Evolutionary conservation across 2,329 filamentous ascomycete genomes (phyloP).

Genomic region (Xylariaceae sp.): DNA sequence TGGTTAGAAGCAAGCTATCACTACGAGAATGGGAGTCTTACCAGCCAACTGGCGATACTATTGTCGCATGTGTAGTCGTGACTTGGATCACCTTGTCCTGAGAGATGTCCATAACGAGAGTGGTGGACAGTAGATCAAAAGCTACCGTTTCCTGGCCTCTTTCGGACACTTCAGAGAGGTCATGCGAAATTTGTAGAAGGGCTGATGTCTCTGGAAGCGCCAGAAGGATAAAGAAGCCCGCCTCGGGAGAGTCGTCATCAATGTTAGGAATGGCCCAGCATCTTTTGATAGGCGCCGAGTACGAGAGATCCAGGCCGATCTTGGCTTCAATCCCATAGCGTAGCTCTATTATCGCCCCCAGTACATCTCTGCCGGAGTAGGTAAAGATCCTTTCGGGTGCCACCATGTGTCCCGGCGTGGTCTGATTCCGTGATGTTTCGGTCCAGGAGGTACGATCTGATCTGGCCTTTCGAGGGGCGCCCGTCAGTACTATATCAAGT

Average conservation of each 20-base stretch:
- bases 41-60: conserved; percentile 36
- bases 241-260: conserved; percentile 14
- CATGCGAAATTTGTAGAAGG: conserved; percentile 44
- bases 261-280: conserved; percentile 47
- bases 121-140: conserved; percentile 51
- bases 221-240: conserved; percentile 41
- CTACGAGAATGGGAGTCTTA: conserved; percentile 25
- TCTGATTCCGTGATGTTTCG: conserved; percentile 30
- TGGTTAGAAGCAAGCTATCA: conserved; percentile 10
- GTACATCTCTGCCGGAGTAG: conserved; percentile 58
- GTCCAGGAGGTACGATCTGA: conserved; percentile 44
- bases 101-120: conserved; percentile 40
- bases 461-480: conserved; percentile 14
- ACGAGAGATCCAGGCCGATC: conserved; percentile 54
- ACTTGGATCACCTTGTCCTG: conserved; percentile 46
- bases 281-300: conserved; percentile 43
- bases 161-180: conserved; percentile 43
- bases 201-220: conserved; percentile 46
- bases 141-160: conserved; percentile 37
- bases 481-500: conserved; percentile 50
- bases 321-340: conserved; percentile 65
- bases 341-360: conserved; percentile 62
- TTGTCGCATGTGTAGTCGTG: conserved; percentile 44
- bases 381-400: conserved; percentile 58
- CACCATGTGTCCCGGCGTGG: conserved; percentile 24